Evolutionary conservation across 306 rosid species (phyloP).

Genomic region (Rosa chinensis): DNA sequence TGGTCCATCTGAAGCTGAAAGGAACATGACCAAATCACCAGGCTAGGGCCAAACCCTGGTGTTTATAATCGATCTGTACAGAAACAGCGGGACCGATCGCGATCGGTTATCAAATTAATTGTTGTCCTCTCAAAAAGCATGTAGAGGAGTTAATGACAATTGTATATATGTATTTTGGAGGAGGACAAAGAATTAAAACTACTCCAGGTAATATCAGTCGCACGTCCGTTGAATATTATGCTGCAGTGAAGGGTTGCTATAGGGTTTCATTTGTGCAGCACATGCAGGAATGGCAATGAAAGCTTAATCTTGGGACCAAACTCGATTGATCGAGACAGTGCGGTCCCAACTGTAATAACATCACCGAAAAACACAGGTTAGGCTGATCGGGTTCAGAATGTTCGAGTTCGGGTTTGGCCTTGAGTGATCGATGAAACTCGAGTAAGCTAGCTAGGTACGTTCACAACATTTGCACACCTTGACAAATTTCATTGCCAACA

Average conservation of each 20-base stretch:
- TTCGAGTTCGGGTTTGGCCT: background rate
- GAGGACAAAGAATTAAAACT: background rate
- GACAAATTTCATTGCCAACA: background rate
- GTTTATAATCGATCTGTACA: background rate
- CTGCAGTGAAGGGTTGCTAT: background rate
- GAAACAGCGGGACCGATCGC: slow-evolving; percentile 6
- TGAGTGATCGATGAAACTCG: background rate
- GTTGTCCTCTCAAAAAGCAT: background rate
- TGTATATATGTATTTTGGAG: background rate
- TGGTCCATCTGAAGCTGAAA: background rate
- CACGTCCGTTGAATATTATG: background rate
- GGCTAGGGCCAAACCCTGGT: background rate
- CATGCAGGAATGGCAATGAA: slow-evolving; percentile 10
- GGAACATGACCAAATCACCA: background rate
- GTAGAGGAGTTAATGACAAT: slow-evolving; percentile 6
- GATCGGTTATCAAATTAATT: background rate
- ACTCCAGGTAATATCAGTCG: background rate
- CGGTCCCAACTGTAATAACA: background rate
- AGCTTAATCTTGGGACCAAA: background rate
- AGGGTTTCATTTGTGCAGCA: background rate
- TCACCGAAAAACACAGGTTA: background rate
- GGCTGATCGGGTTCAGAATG: background rate
- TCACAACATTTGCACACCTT: background rate
- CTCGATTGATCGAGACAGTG: background rate
- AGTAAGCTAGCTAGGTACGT: background rate